Base-by-base conservation (phyloP, 805 yeast species). In the Huiozyma naganishii region DNA sequence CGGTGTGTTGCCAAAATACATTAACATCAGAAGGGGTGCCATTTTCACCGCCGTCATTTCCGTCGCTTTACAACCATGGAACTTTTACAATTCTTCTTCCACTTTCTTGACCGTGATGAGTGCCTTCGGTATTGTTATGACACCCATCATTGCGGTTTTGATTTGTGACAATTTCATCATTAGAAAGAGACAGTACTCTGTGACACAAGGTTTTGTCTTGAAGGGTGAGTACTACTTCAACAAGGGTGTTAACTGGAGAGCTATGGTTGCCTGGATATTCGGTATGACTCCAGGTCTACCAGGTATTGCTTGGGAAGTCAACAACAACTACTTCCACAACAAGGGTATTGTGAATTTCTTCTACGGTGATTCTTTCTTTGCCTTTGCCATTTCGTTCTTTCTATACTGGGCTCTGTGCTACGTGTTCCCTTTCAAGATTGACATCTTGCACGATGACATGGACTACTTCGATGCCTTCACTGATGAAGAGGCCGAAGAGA, bases 241-340 rank as follows among this genome's bases (percentile, higher is more conserved):
- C 36, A 50, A 54, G 28, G 74, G 74, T 33, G 42, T 65, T 39
- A 68, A 70, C 45, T 62, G 58, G 58, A 57, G 69, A 54, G 58
- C 68, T 42, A 46, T 66, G 35, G 40, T 54, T 49, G 61, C 59
- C 12, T 54, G 59, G 56, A 42, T 53, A 6, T 47, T 57, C 7
- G 69, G 70, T 35, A 59, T 66, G 52, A 65, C 68, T 9, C 77
- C 76, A 27, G 74, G 74, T 17, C 43, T 74, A 12, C 79, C 79
- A 6, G 79, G 79, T 33, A 62, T 54, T 48, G 65, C 59, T 48
- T 64, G 51, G 67, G 60, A 47, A 49, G 59, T 56, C 37, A 64
- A 54, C 40, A 45, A 58, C 8, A 38, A 45, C 13, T 53, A 49
- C 27, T 56, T 61, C 43, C 39, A 47, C 23, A 48, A 56, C 29